Percentiles rank a stretch among this genome's conserved stretches.
These are phyloP conservation scores for Gautieria morchelliformis DNA, from an alignment of 768 basidiomycete species.

Conservation along the genomic window DNA sequence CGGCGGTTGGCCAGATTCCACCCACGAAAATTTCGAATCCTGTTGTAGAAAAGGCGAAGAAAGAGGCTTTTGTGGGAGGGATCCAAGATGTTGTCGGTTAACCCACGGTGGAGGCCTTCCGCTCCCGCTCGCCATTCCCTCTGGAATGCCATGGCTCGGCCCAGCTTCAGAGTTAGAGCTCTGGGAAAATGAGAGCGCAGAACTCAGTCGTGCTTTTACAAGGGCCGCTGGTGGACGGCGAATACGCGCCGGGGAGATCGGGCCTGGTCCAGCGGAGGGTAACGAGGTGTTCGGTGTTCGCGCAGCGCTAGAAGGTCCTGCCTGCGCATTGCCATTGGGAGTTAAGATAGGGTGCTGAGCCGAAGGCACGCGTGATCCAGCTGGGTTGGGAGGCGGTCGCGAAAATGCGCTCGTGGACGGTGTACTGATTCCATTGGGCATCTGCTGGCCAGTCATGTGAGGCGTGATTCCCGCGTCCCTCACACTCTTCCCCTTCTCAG, in stretches of 20 bases:
- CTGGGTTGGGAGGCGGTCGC: no score
- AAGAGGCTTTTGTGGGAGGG: no score
- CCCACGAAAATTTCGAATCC: no score
- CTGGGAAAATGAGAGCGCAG: background rate
- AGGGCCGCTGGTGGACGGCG: slow-evolving; percentile 1
- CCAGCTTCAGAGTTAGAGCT: no score
- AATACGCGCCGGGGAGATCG: background rate
- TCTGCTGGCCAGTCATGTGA: background rate
- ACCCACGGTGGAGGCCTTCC: background rate
- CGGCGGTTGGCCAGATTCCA: background rate
- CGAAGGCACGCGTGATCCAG: no score
- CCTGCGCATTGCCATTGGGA: background rate
- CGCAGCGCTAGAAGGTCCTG: background rate
- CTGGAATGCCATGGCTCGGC: no score
- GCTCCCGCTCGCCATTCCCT: background rate
- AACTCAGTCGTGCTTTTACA: slow-evolving; percentile 4
- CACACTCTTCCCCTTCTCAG: background rate
- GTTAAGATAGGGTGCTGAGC: no score
- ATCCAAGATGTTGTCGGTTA: no score
- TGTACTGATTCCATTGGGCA: background rate
- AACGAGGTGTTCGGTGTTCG: background rate
- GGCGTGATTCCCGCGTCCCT: background rate
- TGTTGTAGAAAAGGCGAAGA: background rate
- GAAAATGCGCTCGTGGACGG: background rate
- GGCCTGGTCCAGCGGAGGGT: background rate